Evolutionary conservation across 805 yeast species (phyloP).

Genomic region (Kazachstania kunashirensis): DNA sequence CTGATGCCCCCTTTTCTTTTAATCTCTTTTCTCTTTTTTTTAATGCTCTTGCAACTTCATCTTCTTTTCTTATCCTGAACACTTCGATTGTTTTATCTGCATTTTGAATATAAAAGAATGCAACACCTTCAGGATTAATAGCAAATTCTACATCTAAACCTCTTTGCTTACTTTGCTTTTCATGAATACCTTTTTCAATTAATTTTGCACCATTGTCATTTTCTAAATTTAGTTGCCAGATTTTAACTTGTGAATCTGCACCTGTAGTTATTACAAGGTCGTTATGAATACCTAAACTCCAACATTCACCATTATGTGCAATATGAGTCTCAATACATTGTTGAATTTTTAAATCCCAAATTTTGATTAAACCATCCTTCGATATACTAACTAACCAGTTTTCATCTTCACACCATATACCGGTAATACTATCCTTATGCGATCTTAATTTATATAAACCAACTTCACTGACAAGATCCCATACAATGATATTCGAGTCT

Average conservation of each 20-base stretch:
- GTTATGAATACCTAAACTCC: constrained; percentile 56
- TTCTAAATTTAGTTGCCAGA: constrained; percentile 64
- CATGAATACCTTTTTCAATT: constrained; percentile 53
- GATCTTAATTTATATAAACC: constrained; percentile 83
- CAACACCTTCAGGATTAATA: constrained; percentile 16
- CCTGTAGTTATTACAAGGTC: constrained; percentile 60
- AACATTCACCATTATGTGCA: constrained; percentile 89
- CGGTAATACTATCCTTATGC: constrained; percentile 83
- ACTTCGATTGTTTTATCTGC: constrained; percentile 73
- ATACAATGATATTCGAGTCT: constrained; percentile 74
- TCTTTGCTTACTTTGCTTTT: constrained; percentile 68
- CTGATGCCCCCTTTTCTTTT: constrained; percentile 54
- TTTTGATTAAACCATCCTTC: constrained; percentile 82
- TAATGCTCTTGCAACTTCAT: constrained; percentile 71
- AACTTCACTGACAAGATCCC: constrained; percentile 92
- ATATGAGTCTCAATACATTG: constrained; percentile 92
- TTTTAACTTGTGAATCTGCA: constrained; percentile 67
- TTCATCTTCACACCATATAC: constrained; percentile 47
- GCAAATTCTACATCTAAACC: constrained; percentile 50
- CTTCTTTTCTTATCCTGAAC: constrained; percentile 63
- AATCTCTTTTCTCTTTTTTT: constrained; percentile 70
- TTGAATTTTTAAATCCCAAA: constrained; percentile 87
- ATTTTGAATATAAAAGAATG: constrained; percentile 60
- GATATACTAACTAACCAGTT: constrained; percentile 65
- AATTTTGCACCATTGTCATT: constrained; percentile 39